Percentiles rank a stretch among this genome's conserved stretches.
Evolutionary conservation across 2,329 filamentous ascomycete genomes (phyloP).

Genomic region (Knoxdaviesia capensis): DNA sequence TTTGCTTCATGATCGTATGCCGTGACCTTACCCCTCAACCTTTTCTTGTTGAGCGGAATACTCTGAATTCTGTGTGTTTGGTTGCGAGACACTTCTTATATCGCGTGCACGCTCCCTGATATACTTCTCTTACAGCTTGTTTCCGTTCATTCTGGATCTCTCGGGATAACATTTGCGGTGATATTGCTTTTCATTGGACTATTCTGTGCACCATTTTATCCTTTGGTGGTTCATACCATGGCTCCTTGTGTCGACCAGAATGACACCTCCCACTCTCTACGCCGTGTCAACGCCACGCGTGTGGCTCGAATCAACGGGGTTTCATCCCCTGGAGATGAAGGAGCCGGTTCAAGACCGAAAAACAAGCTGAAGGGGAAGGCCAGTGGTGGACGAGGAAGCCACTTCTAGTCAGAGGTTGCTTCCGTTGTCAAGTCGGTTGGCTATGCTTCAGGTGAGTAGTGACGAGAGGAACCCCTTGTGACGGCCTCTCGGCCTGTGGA

Average conservation of each 20-base stretch:
- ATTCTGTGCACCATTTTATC: not conserved
- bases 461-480: not conserved
- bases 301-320: not conserved
- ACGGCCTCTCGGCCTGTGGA: not conserved
- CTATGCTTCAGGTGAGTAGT: not conserved
- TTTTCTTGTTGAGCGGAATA: not conserved
- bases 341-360: not conserved
- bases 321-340: not conserved
- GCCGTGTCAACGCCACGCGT: not conserved
- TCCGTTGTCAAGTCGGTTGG: constrained; percentile 2
- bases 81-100: not conserved
- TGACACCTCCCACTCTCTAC: not conserved
- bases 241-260: not conserved
- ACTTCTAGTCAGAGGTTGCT: constrained; percentile 3
- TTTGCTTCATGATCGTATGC: not conserved
- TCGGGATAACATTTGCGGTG: too few relatives aligned
- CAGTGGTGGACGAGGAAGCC: not conserved
- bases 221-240: not conserved
- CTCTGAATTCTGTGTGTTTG: not conserved
- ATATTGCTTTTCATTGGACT: too few relatives aligned
- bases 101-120: not conserved
- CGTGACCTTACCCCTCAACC: not conserved
- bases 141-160: not conserved
- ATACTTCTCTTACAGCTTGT: not conserved
- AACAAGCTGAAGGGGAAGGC: not conserved